A percentile compares a stretch with the other conserved stretches of the same genome.
phyloP scores from a whole-genome alignment of 2,329 filamentous ascomycete species.

The Diplodia scrobiculata region DNA sequence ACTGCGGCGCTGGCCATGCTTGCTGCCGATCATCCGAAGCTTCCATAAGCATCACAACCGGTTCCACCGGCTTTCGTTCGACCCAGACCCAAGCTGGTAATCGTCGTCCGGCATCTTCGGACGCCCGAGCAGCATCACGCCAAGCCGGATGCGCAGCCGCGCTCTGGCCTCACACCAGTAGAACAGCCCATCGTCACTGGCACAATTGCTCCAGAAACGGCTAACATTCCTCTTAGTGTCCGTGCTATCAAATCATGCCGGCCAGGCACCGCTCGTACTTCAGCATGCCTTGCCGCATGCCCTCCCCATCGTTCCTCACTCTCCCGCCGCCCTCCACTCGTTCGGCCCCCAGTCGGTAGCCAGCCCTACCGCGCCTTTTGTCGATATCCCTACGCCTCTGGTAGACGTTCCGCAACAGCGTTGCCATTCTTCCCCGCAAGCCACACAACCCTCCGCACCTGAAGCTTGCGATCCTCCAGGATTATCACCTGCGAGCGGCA shows the following conservation, averaged over 20 bases:
- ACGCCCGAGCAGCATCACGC: conserved; percentile 16
- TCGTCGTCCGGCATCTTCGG: conserved; percentile 20
- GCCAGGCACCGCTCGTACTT: conserved; percentile 30
- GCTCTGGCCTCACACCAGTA: conserved; percentile 25
- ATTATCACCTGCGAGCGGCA: conserved; percentile 32
- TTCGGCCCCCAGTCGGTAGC: conserved; percentile 10
- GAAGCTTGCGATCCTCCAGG: neutral
- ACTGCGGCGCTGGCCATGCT: conserved; percentile 19
- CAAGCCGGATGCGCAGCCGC: neutral
- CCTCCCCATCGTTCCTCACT: conserved; percentile 1
- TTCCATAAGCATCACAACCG: conserved; percentile 3
- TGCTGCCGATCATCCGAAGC: conserved; percentile 26
- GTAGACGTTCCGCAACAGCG: conserved; percentile 26
- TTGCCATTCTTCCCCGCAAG: neutral
- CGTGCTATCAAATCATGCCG: conserved; percentile 25
- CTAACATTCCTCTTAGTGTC: conserved; percentile 27
- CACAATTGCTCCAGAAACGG: conserved; percentile 10
- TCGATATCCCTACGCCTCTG: conserved; percentile 28
- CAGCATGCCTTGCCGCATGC: conserved; percentile 6
- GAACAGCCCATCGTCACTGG: conserved; percentile 17
- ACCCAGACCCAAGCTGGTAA: neutral
- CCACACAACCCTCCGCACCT: neutral
- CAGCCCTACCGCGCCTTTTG: conserved; percentile 23
- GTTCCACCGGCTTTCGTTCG: neutral
- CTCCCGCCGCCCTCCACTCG: conserved; percentile 24